A percentile compares a stretch with the other conserved stretches of the same genome.
Evolutionary conservation across 257 asterid genomes (phyloP).

Genomic region (Jaltomata sinuosa): DNA sequence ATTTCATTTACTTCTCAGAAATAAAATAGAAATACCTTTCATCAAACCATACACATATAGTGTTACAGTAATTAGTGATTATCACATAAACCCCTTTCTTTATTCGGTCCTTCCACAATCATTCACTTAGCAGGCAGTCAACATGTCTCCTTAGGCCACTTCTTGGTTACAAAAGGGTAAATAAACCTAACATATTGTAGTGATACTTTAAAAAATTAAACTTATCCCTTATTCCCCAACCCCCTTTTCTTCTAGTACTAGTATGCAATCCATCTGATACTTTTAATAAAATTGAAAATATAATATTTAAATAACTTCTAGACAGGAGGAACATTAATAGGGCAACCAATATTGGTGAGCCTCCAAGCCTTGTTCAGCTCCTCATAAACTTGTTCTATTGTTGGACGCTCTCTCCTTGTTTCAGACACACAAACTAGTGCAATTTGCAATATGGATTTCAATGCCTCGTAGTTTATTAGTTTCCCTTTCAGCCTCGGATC

Average conservation of each 20-base stretch:
- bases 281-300: too few species aligned
- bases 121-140: too few species aligned
- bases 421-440: constrained; percentile 62
- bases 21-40: not conserved
- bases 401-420: constrained; percentile 64
- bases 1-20: not conserved
- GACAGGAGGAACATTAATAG: not conserved
- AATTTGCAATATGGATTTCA: constrained; percentile 56
- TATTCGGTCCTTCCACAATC: too few species aligned
- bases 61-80: not conserved
- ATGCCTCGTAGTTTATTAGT: constrained; percentile 28
- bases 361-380: constrained; percentile 58
- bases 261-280: too few species aligned
- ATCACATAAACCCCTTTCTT: not conserved
- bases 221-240: not conserved
- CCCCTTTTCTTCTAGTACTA: too few species aligned
- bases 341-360: not conserved
- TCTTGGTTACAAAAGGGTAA: not conserved
- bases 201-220: not conserved
- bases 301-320: not conserved
- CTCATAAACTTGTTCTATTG: constrained; percentile 43
- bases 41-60: not conserved
- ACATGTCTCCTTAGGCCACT: not conserved
- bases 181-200: not conserved
- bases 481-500: constrained; percentile 46